phyloP scores from a whole-genome alignment of 176 grass and related monocot species.

The Sorghum bicolor region DNA sequence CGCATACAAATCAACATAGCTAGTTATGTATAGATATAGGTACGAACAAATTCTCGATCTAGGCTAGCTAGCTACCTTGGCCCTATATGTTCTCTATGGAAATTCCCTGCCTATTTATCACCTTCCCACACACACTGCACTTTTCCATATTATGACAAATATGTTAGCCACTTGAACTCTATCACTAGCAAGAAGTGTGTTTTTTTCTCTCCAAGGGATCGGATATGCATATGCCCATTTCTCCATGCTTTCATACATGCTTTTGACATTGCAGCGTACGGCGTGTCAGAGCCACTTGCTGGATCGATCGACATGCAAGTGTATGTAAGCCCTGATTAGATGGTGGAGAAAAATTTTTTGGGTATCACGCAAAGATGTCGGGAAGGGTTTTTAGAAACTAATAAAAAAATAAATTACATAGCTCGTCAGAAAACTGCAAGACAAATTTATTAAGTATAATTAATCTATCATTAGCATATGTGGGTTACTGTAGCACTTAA shows the following conservation, averaged over 20 bases:
- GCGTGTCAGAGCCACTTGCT: neutral
- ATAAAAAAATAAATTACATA: no score
- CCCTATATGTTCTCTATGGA: neutral
- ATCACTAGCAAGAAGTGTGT: neutral
- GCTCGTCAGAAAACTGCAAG: no score
- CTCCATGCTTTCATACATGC: constrained; percentile 22
- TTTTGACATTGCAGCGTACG: constrained; percentile 19
- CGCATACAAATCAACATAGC: neutral
- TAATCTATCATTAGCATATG: no score
- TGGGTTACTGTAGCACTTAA: no score
- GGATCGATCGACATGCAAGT: neutral
- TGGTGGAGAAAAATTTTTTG: no score
- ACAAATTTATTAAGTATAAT: no score
- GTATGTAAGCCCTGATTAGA: no score
- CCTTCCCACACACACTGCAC: neutral
- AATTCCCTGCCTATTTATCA: neutral
- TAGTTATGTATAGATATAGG: neutral
- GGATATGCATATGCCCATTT: neutral
- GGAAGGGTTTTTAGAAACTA: no score
- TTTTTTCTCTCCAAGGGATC: neutral
- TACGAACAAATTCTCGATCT: neutral
- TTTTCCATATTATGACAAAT: constrained; percentile 9
- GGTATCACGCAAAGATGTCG: no score
- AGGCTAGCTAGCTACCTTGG: no score
- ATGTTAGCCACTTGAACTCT: constrained; percentile 30